Evolutionary conservation across 1,139 yeast genomes (phyloP).

Genomic region (Blastobotrys raffinosifermentans): DNA sequence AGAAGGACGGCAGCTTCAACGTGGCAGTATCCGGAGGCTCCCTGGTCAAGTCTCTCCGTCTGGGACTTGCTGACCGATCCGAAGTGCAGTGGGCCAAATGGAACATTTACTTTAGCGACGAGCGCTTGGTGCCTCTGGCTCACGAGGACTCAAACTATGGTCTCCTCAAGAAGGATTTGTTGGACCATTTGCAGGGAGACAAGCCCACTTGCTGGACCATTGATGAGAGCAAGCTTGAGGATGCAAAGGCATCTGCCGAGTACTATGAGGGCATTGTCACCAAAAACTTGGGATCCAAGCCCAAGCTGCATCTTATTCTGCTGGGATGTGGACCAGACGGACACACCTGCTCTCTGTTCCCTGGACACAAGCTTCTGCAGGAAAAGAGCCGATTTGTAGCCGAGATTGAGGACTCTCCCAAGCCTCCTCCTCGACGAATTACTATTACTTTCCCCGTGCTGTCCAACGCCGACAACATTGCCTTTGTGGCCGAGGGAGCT

Average conservation of each 20-base stretch:
- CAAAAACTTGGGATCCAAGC: conserved; percentile 22
- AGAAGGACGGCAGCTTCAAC: conserved; percentile 40
- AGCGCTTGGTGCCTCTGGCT: conserved; percentile 61
- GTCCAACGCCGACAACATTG: conserved; percentile 49
- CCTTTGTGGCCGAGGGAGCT: conserved; percentile 87
- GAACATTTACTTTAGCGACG: conserved; percentile 67
- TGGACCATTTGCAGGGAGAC: conserved; percentile 33
- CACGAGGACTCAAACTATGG: conserved; percentile 68
- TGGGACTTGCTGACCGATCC: conserved; percentile 58
- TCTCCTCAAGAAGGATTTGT: conserved; percentile 51
- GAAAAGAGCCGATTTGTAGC: conserved; percentile 29
- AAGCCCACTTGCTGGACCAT: conserved; percentile 47
- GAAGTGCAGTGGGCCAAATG: conserved; percentile 59
- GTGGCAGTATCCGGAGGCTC: conserved; percentile 92
- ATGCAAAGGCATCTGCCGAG: conserved; percentile 46
- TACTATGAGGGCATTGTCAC: conserved; percentile 47
- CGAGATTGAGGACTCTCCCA: conserved; percentile 60
- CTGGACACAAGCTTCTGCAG: conserved; percentile 36
- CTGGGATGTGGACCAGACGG: conserved; percentile 82
- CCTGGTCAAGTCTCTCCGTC: conserved; percentile 65
- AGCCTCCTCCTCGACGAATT: conserved; percentile 73
- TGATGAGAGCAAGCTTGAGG: conserved; percentile 39
- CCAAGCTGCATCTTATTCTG: conserved; percentile 50
- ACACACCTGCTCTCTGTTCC: conserved; percentile 73
- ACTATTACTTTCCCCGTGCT: conserved; percentile 65